phyloP scores from a whole-genome alignment of 2,329 filamentous ascomycete genomes.

The Cadophora luteo-olivacea region DNA sequence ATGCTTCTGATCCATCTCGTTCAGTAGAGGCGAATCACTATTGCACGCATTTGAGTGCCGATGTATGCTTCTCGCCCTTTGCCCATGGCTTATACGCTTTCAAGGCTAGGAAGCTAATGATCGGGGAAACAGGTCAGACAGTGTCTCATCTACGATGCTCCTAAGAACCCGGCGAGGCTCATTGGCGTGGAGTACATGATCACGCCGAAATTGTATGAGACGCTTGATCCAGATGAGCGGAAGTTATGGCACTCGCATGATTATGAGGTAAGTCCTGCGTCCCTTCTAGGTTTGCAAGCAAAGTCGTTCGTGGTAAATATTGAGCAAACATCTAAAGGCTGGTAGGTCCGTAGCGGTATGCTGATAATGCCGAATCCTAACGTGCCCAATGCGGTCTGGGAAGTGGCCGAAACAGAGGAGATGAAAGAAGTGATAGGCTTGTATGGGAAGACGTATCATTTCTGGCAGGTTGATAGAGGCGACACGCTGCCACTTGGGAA shows the following conservation, averaged over 20 bases:
- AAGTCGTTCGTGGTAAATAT: not conserved
- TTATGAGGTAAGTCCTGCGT: conserved; percentile 68
- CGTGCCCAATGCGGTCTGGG: conserved; percentile 70
- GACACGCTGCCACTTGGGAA: conserved; percentile 66
- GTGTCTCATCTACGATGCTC: not conserved
- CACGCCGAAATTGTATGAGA: conserved; percentile 69
- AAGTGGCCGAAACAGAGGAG: conserved; percentile 76
- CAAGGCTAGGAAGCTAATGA: not conserved
- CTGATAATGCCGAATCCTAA: conserved; percentile 72
- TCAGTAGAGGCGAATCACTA: conserved; percentile 84
- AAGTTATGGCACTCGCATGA: conserved; percentile 76
- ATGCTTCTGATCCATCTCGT: conserved; percentile 62
- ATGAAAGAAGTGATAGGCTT: conserved; percentile 78
- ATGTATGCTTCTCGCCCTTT: conserved; percentile 67
- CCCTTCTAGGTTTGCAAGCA: not conserved
- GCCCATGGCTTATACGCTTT: conserved; percentile 42
- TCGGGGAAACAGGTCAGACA: conserved; percentile 55
- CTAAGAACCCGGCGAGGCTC: conserved; percentile 66
- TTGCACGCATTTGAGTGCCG: conserved; percentile 76
- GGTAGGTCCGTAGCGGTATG: conserved; percentile 60
- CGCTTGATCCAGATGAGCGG: conserved; percentile 70
- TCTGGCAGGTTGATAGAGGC: conserved; percentile 84
- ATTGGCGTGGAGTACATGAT: conserved; percentile 83
- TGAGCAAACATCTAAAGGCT: not conserved
- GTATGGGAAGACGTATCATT: conserved; percentile 85